These are phyloP conservation scores for Populus hybrid DNA, from an alignment of 441 rosid species.

Conservation along the genomic window DNA sequence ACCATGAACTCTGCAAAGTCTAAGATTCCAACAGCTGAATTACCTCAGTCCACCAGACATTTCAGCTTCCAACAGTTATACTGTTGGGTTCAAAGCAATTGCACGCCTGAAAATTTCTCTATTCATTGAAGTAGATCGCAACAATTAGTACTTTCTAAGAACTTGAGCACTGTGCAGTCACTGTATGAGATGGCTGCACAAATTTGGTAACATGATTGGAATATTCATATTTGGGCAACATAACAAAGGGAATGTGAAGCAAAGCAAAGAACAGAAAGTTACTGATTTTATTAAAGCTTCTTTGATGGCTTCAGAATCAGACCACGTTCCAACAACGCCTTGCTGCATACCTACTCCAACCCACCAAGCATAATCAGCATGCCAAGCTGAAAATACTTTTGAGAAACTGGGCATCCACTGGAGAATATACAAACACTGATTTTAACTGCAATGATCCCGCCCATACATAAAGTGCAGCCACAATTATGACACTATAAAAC, in stretches of 20 bases:
- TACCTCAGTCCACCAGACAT: slow-evolving; percentile 11
- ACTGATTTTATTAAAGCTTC: slow-evolving; percentile 9
- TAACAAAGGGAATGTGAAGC: slow-evolving; percentile 6
- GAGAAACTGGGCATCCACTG: slow-evolving; percentile 10
- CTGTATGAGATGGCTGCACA: slow-evolving; percentile 8
- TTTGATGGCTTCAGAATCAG: slow-evolving; percentile 13
- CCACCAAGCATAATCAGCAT: slow-evolving; percentile 9
- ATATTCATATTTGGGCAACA: slow-evolving; percentile 6
- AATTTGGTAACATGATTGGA: slow-evolving; percentile 7
- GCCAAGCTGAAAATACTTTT: slow-evolving; percentile 4
- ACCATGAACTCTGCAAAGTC: slow-evolving; percentile 3
- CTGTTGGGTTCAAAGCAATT: neutral
- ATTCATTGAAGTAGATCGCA: slow-evolving; percentile 3
- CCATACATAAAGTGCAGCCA: slow-evolving; percentile 15
- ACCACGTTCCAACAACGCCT: slow-evolving; percentile 15
- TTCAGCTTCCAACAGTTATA: neutral
- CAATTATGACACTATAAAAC: slow-evolving; percentile 23
- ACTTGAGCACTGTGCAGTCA: neutral
- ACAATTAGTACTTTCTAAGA: slow-evolving; percentile 1
- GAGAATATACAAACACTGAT: slow-evolving; percentile 2
- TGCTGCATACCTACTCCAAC: slow-evolving; percentile 17
- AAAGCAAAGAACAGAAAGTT: slow-evolving; percentile 12
- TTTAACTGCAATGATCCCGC: slow-evolving; percentile 16
- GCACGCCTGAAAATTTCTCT: slow-evolving; percentile 13
- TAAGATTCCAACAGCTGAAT: slow-evolving; percentile 7